Conservation (phyloP, 139 green algal genomes). For the Coccomyxa sp. region DNA sequence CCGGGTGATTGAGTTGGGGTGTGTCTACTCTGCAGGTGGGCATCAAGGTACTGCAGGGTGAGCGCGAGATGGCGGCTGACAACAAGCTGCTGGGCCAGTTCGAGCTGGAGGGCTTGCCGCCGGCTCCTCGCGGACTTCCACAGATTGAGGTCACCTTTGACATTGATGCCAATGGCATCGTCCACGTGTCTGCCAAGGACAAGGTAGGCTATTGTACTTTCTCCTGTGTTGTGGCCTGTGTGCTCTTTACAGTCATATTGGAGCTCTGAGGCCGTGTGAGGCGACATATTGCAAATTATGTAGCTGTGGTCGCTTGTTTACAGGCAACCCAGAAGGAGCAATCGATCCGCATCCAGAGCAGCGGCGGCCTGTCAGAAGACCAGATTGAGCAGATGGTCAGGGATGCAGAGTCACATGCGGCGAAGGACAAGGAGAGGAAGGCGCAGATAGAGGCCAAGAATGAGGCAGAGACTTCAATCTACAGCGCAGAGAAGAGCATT, state of each 20-base stretch:
- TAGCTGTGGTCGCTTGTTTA: background rate
- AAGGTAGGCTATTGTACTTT: conserved; percentile 44
- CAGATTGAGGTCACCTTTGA: conserved; percentile 98
- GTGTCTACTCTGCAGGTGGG: conserved; percentile 68
- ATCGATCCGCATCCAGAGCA: conserved; percentile 86
- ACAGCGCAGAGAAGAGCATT: conserved; percentile 84
- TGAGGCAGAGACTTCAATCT: conserved; percentile 86
- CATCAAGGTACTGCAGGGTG: conserved; percentile 99
- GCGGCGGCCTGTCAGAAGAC: conserved; percentile 81
- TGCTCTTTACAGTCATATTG: background rate
- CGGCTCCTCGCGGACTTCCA: conserved; percentile 87
- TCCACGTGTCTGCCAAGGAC: conserved; percentile 90
- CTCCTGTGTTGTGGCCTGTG: background rate
- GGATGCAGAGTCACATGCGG: conserved; percentile 82
- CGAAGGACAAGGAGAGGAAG: conserved; percentile 89
- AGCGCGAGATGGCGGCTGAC: conserved; percentile 98
- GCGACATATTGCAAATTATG: background rate
- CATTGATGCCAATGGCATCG: conserved; percentile 96
- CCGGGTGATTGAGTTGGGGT: background rate
- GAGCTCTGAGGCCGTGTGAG: background rate
- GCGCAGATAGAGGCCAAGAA: conserved; percentile 91
- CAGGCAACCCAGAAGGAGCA: conserved; percentile 92
- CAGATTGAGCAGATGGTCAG: conserved; percentile 95
- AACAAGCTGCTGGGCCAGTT: conserved; percentile 99
- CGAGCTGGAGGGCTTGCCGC: conserved; percentile 91